Percentiles rank a stretch among this genome's conserved stretches.
Conservation (phyloP, 1,284 basidiomycete genomes). For the Puccinia horiana region DNA sequence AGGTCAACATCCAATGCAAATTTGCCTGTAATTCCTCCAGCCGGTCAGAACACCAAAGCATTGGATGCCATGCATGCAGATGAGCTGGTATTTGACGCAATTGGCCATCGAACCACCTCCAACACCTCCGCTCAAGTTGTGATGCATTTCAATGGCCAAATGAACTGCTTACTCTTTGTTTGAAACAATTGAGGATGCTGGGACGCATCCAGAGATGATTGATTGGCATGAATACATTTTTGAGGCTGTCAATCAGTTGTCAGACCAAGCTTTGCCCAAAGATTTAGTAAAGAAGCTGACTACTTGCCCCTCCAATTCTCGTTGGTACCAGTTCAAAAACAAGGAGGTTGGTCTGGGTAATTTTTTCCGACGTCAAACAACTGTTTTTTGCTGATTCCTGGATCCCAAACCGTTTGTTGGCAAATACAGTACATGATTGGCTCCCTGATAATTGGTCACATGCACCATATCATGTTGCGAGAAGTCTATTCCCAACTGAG, state of each 20-base stretch:
- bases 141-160: not conserved
- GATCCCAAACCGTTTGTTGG: not conserved
- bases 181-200: not conserved
- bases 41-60: not conserved
- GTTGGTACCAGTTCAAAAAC: not conserved
- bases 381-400: not conserved
- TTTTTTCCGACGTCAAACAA: no score
- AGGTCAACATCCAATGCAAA: not conserved
- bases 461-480: slow-evolving; percentile 2
- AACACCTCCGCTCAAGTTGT: not conserved
- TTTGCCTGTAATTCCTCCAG: not conserved
- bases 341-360: no score
- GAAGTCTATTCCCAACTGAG: not conserved
- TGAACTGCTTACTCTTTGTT: not conserved
- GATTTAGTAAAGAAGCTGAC: not conserved
- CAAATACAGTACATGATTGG: not conserved
- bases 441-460: not conserved
- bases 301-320: not conserved
- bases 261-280: not conserved
- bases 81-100: not conserved
- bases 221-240: not conserved
- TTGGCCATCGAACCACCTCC: not conserved
- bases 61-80: not conserved
- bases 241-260: not conserved
- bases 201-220: not conserved